Percentiles rank a stretch among this genome's conserved stretches.
Conservation (phyloP, 140 eudicot genomes). For the Cichorium intybus region DNA sequence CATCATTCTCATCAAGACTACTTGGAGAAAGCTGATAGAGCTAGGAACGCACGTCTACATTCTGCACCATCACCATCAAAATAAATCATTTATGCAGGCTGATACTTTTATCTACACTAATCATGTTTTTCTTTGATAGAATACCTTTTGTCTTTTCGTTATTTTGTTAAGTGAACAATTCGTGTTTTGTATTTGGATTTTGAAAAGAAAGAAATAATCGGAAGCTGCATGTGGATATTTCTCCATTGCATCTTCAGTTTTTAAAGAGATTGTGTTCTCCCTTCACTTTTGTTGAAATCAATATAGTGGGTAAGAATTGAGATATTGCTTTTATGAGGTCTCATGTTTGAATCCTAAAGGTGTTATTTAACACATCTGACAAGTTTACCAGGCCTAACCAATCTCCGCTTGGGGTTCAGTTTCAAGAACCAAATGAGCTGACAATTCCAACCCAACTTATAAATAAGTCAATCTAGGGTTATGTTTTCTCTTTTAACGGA, state of each 20-base stretch:
- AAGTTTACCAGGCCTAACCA: too few relatives aligned
- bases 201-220: constrained; percentile 18
- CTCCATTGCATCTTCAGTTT: neutral
- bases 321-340: too few relatives aligned
- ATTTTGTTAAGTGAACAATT: neutral
- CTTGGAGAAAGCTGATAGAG: constrained; percentile 89
- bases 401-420: too few relatives aligned
- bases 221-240: constrained; percentile 17
- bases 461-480: too few relatives aligned
- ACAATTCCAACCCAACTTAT: too few relatives aligned
- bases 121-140: constrained; percentile 14
- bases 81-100: constrained; percentile 21
- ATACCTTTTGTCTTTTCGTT: neutral
- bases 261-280: neutral
- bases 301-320: too few relatives aligned
- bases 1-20: constrained; percentile 96
- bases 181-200: constrained; percentile 5
- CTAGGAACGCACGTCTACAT: constrained; percentile 76
- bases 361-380: too few relatives aligned
- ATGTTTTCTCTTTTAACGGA: too few relatives aligned
- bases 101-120: neutral
- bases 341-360: too few relatives aligned
- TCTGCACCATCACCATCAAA: constrained; percentile 62
- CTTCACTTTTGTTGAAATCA: too few relatives aligned
- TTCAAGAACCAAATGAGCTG: too few relatives aligned